Evolutionary conservation across 345 rosid species (phyloP).

Genomic region (Carallia brachiata): DNA sequence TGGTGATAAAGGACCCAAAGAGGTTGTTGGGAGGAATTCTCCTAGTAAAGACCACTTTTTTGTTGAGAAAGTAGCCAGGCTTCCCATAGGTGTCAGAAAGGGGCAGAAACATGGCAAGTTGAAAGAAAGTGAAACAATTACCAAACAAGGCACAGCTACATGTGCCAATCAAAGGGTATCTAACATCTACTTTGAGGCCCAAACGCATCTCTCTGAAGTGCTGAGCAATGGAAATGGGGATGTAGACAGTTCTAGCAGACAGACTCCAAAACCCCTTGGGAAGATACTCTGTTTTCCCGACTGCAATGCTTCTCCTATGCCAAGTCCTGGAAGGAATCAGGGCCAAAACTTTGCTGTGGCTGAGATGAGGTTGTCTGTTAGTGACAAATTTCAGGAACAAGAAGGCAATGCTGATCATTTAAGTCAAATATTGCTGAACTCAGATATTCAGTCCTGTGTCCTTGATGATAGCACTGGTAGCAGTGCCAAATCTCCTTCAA

Average conservation of each 20-base stretch:
- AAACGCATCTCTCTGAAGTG: constrained; percentile 87
- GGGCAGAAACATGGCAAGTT: constrained; percentile 37
- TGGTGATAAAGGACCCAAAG: constrained; percentile 35
- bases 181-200: constrained; percentile 82
- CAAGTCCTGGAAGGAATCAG: constrained; percentile 63
- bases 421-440: constrained; percentile 19
- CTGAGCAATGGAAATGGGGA: constrained; percentile 52
- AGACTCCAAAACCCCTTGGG: constrained; percentile 62
- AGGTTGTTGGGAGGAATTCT: constrained; percentile 49
- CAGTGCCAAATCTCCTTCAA: constrained; percentile 19
- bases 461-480: constrained; percentile 28
- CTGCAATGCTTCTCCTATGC: constrained; percentile 53
- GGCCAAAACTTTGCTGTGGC: constrained; percentile 42
- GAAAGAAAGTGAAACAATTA: constrained; percentile 33
- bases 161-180: constrained; percentile 49
- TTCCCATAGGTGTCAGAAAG: constrained; percentile 42
- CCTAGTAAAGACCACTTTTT: constrained; percentile 88
- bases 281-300: constrained; percentile 84
- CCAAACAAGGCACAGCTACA: constrained; percentile 26
- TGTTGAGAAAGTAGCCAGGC: constrained; percentile 71
- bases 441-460: constrained; percentile 28
- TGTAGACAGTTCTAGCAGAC: constrained; percentile 44
- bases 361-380: constrained; percentile 46
- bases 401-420: constrained; percentile 34
- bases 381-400: constrained; percentile 40